Percentiles rank a stretch among this genome's conserved stretches.
Conservation (phyloP, 768 basidiomycete species). For the Boletus coccyginus region DNA sequence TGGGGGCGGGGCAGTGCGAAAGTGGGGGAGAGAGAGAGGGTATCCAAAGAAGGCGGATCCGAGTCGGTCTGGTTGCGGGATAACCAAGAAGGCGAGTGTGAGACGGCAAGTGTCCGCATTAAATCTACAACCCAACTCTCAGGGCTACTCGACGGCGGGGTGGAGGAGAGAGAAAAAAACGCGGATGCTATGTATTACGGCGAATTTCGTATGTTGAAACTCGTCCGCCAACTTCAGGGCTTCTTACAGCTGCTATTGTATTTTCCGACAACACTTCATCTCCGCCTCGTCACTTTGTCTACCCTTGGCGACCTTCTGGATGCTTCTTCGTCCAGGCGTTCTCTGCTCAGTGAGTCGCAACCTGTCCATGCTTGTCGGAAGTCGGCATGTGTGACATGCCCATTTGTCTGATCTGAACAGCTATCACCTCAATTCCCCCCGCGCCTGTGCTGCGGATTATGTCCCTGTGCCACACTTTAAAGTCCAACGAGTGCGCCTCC, state of each 20-base stretch:
- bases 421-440: too few relatives aligned
- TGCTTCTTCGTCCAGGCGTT: too few relatives aligned
- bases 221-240: neutral
- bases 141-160: too few relatives aligned
- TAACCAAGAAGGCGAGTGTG: constrained; percentile 35
- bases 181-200: neutral
- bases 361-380: too few relatives aligned
- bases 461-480: too few relatives aligned
- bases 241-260: neutral
- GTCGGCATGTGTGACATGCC: too few relatives aligned
- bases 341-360: too few relatives aligned
- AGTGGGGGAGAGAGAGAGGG: constrained; percentile 45
- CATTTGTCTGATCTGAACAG: too few relatives aligned
- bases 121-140: neutral
- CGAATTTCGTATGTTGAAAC: constrained; percentile 4
- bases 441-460: too few relatives aligned
- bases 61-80: constrained; percentile 32
- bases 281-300: neutral
- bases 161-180: neutral
- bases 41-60: constrained; percentile 37
- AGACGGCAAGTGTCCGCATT: constrained; percentile 36
- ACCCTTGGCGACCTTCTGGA: too few relatives aligned
- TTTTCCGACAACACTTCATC: neutral
- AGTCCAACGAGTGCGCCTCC: too few relatives aligned
- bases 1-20: constrained; percentile 37